These are phyloP conservation scores for Diaporthe batatas DNA, from an alignment of 2,329 filamentous ascomycete species.

Conservation along the genomic window DNA sequence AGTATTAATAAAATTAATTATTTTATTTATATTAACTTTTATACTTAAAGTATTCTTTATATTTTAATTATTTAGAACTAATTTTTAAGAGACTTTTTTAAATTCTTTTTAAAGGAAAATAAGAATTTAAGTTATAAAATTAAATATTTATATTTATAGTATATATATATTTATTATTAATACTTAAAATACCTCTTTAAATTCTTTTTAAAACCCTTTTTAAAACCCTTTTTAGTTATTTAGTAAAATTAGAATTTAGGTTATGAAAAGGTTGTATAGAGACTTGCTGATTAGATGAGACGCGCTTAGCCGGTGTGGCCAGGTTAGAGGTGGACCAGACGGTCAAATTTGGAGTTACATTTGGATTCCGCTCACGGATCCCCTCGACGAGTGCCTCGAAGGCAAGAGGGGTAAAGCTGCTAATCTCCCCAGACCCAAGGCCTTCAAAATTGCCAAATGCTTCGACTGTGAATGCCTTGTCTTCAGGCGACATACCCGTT, in stretches of 20 bases:
- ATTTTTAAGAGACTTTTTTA: too few species aligned
- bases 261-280: too few species aligned
- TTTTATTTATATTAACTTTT: background rate
- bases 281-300: slow-evolving; percentile 44
- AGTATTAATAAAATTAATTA: background rate
- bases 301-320: background rate
- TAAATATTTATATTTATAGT: too few species aligned
- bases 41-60: background rate
- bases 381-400: background rate
- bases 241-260: too few species aligned
- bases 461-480: background rate
- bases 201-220: too few species aligned
- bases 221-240: too few species aligned
- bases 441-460: background rate
- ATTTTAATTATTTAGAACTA: too few species aligned
- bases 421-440: background rate
- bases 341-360: background rate
- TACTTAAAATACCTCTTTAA: too few species aligned
- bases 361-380: background rate
- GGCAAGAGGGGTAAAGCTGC: too few species aligned
- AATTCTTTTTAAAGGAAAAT: too few species aligned
- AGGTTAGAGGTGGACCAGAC: background rate
- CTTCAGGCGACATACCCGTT: background rate
- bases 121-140: background rate
- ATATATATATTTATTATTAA: too few species aligned